phyloP scores from a whole-genome alignment of 116 monocot species.

The Papilionanthe hybrid region DNA sequence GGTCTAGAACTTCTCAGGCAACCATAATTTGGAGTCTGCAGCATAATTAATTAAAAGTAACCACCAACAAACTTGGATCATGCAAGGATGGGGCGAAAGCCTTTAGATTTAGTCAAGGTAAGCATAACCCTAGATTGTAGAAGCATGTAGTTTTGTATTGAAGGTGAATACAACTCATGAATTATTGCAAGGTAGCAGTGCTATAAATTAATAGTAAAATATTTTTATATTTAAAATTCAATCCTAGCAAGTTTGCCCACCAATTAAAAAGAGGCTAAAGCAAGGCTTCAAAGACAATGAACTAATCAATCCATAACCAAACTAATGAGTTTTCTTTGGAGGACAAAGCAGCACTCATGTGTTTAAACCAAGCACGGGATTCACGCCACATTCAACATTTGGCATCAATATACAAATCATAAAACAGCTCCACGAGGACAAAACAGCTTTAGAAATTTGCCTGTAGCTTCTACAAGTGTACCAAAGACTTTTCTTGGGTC shows the following conservation, averaged over 20 bases:
- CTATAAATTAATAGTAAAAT: not conserved
- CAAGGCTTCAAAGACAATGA: not conserved
- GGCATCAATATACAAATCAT: no score
- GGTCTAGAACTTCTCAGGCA: no score
- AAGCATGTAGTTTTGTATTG: constrained; percentile 2
- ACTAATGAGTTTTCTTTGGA: no score
- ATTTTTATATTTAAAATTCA: not conserved
- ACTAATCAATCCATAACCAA: not conserved
- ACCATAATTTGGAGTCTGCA: constrained; percentile 79
- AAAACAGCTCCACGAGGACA: no score
- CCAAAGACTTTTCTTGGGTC: no score
- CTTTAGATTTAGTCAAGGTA: constrained; percentile 26
- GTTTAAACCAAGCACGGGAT: no score
- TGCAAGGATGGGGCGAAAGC: constrained; percentile 19
- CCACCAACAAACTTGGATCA: constrained; percentile 59
- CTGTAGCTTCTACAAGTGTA: no score
- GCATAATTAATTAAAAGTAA: constrained; percentile 55
- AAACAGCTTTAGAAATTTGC: no score
- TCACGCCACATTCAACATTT: no score
- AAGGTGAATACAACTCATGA: constrained; percentile 4
- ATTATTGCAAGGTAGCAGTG: not conserved
- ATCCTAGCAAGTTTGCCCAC: not conserved
- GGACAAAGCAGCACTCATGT: no score
- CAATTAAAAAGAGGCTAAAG: not conserved
- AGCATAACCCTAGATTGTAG: constrained; percentile 23